These are phyloP conservation scores for Paxillus rubicundulus DNA, from an alignment of 768 basidiomycete species.

Conservation along the genomic window DNA sequence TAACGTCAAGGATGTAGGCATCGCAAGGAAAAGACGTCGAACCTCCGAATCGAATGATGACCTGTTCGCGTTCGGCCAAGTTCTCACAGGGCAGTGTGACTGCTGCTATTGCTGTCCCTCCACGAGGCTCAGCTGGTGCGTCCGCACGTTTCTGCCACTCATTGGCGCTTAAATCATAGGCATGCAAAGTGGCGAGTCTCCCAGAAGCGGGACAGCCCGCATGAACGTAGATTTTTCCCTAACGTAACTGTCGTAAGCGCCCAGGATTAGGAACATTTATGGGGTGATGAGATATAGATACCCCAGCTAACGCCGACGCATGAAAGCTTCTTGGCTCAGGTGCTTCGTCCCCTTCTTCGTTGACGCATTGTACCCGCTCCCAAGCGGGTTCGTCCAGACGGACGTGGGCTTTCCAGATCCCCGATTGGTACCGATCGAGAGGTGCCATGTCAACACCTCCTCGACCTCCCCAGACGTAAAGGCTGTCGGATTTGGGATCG, in stretches of 20 bases:
- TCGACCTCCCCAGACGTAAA: constrained; percentile 48
- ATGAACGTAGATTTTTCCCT: constrained; percentile 38
- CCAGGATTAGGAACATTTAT: not conserved
- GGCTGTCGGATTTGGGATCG: constrained; percentile 12
- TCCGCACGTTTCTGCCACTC: constrained; percentile 33
- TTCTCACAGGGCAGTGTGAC: constrained; percentile 14
- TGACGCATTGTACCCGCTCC: constrained; percentile 26
- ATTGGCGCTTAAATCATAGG: constrained; percentile 28
- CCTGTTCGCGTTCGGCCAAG: constrained; percentile 6
- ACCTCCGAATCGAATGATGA: constrained; percentile 41
- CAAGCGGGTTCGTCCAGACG: constrained; percentile 18
- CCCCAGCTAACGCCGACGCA: constrained; percentile 26
- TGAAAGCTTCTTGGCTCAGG: constrained; percentile 40
- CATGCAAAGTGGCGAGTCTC: constrained; percentile 35
- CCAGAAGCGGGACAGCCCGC: constrained; percentile 40
- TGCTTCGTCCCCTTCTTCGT: constrained; percentile 26
- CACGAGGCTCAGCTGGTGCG: constrained; percentile 38
- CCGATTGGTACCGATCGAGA: constrained; percentile 26
- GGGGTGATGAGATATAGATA: constrained; percentile 7
- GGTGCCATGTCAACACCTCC: constrained; percentile 41
- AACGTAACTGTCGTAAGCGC: not conserved
- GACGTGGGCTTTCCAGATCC: constrained; percentile 28
- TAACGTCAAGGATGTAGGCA: constrained; percentile 10
- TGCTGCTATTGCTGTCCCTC: constrained; percentile 39
- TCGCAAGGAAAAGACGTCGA: not conserved